Evolutionary conservation across 139 green algal genomes (phyloP), one percentile per base, ranked within the genome.

Genomic region (Chlorella sp.): DNA sequence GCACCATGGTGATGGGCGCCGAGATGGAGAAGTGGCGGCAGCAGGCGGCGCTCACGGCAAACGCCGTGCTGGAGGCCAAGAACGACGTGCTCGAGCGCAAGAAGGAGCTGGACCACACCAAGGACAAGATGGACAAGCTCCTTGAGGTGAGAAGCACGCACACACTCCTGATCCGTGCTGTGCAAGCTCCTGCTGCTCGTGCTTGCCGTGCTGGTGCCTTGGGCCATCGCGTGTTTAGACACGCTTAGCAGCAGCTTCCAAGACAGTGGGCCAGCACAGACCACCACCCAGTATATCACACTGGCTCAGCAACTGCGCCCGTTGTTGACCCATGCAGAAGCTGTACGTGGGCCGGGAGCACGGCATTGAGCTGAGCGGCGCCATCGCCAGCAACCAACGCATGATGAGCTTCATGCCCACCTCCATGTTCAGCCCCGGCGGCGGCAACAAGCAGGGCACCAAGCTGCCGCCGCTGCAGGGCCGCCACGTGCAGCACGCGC

Each of bases 81-180:
- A 85, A 86, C 33, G 85, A 93, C 71, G 84, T 93, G 42, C 70
- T 88, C 73, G 85, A 90, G 71, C 83, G 88, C 51, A 90, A 90
- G 79, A 70, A 73, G 3, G 88, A 93, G 73, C 68, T 93, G 42
- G 87, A 91, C 59, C 33, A 35, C n/a, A 91, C 88, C 60, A 90
- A 90, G 69, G 82, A 90, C 50, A 89, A 87, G 63, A 91, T 93
- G 86, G 87, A 93, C 77, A 71, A 67, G 1, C 71, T 93, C 60
- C 67, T 93, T 70, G 88, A 93, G 32, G 42, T 55, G 42, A 55
- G 42, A 17, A n/a, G n/a, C n/a, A n/a, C n/a, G n/a, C n/a, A n/a
- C n/a, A n/a, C n/a, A n/a, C n/a, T n/a, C n/a, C n/a, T n/a, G n/a
- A n/a, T n/a, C n/a, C n/a, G n/a, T n/a, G n/a, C n/a, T n/a, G n/a